Evolutionary conservation across 176 grass and related monocot species (phyloP), one percentile per base, ranked within the genome.

Genomic region (Otatea glauca): DNA sequence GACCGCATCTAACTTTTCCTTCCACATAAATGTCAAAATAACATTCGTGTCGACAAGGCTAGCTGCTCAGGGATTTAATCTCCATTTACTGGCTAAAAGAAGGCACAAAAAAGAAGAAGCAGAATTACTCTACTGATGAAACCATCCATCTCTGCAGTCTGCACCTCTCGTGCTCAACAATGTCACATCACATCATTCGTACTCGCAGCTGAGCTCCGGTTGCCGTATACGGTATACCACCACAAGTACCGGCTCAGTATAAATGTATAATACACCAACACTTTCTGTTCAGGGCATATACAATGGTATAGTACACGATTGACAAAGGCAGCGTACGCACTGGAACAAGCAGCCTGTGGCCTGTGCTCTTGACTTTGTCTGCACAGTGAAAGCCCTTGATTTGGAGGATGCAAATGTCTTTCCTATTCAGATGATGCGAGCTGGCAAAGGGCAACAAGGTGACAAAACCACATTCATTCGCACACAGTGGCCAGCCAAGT

Each of bases 21-120:
- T 68, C 79, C 67, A 61, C 88, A 87, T 90, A 87, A 90, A 90
- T 90, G 84, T 87, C 84, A 74, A 79, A 87, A 61, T 83, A 87
- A 83, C 74, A 78, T 16, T 74, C 58, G 84, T 90, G 84, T 90
- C 88, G 84, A 83, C 79, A 23, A 68, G 82, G 76, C 70, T 49
- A 74, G 68, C 56, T 15, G 5, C 41, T n/a, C 2, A 15, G 45
- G 60, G 72, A 75, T 54, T 17, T 79, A 58, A 68, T 38, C 73
- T 43, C 49, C 74, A 74, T 49, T 49, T 25, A 59, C 61, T 90
- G 58, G 50, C 79, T 37, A 37, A 37, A 7, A n/a, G 34, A 58
- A 6, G 3, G 29, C 49, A 12, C 27, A 49, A 9, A 39, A 74
- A 4, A 6, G 5, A 18, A 7, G 1, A 18, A 35, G 2, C 5